Evolutionary conservation across 2,329 filamentous ascomycete genomes (phyloP), one percentile per base, ranked within the genome.

Genomic region (Venturia asperata): DNA sequence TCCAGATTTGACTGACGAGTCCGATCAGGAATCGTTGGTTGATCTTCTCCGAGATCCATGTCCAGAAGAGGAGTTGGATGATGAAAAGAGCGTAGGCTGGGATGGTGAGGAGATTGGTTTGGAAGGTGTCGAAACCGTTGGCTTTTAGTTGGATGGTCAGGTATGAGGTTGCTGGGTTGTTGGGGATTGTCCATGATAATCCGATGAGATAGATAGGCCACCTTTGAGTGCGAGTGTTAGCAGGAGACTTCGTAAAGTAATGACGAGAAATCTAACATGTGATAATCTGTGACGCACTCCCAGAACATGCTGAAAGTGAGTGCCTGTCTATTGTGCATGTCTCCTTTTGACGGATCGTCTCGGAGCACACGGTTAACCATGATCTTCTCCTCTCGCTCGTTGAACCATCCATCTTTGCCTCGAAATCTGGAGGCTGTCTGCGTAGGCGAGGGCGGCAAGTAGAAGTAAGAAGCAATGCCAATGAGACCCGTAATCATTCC

Each of bases 341-440:
- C 80, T n/a, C 82, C 82, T 68, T 85, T 85, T 60, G 78, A 79
- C 0, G 82, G 81, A 60, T 84, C 82, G 63, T 84, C 82, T 10
- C 82, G 77, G 13, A 84, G 74, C 30, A 87, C 78, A 30, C 82
- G 81, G 70, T 89, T 90, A 21, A 87, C 81, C 82, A 90, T 85
- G 70, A 90, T 89, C 65, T 84, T 82, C 70, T 90, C 87, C 71
- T 90, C 85, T 1, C 79, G 79, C 70, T 88, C 87, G 1, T 77
- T 83, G 72, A 88, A 88, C 87, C 87, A 88, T 5, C 87, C 87
- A 24, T 81, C 68, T 65, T 84, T 85, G 1, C 84, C 82, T 58
- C 83, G 85, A 67, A 90, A 81, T 56, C 80, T 74, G 24, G 82
- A 81, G 11, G 81, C 83, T 3, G 89, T 91, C 62, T 85, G 81